These are phyloP conservation scores for Phytopythium cucurbitacearum DNA, from an alignment of 352 stramenopile species.

Conservation along the genomic window DNA sequence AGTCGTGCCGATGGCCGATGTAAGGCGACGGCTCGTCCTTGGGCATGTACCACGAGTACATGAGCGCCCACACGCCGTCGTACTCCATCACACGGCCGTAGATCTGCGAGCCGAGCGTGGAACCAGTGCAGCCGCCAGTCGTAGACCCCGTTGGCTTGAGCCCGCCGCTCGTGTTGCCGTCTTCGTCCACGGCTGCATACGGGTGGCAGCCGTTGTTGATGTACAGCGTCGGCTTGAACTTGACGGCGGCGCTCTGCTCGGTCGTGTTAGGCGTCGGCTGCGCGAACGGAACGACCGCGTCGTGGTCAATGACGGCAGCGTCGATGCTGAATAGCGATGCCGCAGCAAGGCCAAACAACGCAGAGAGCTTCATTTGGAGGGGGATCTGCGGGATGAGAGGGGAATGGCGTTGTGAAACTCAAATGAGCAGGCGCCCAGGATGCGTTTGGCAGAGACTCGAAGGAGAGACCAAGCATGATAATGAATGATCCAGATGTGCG, in stretches of 20 bases:
- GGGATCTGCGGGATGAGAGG: no score
- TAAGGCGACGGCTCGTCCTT: slow-evolving; percentile 18
- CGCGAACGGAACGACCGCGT: slow-evolving; percentile 20
- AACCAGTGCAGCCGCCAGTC: slow-evolving; percentile 21
- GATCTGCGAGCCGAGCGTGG: slow-evolving; percentile 13
- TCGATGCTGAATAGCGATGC: neutral
- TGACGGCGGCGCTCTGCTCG: slow-evolving; percentile 14
- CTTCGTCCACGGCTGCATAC: slow-evolving; percentile 23
- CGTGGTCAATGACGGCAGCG: slow-evolving; percentile 12
- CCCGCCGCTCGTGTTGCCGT: slow-evolving; percentile 17
- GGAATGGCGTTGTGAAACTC: no score
- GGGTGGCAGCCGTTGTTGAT: slow-evolving; percentile 28
- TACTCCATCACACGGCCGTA: slow-evolving; percentile 21
- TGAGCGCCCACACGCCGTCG: slow-evolving; percentile 18
- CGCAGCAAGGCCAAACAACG: no score
- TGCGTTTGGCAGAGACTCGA: no score
- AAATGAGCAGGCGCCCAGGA: no score
- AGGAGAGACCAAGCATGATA: no score
- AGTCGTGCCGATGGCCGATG: slow-evolving; percentile 24
- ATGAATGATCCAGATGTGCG: no score
- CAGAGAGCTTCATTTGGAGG: no score
- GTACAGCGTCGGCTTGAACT: slow-evolving; percentile 33
- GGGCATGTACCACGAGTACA: slow-evolving; percentile 32
- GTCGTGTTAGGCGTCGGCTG: slow-evolving; percentile 10
- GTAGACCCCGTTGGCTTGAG: slow-evolving; percentile 13